Percentiles rank a stretch among this genome's conserved stretches.
phyloP scores from a whole-genome alignment of 352 stramenopile genomes.

The Globisporangium mamillatum region DNA sequence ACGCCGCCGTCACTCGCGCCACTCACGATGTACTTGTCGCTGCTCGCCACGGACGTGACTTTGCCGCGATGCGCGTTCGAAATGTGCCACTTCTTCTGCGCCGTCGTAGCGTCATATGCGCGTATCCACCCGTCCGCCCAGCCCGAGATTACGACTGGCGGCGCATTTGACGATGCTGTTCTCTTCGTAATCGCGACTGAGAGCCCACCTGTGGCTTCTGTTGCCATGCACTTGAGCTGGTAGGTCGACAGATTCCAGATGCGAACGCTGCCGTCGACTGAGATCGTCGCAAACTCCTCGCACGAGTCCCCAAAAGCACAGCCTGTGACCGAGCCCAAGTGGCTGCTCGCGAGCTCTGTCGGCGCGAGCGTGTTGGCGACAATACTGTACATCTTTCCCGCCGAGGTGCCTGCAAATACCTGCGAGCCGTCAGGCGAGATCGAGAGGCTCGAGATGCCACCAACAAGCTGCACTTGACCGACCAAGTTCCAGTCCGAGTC shows the following conservation, averaged over 20 bases:
- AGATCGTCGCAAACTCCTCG: constrained; percentile 72
- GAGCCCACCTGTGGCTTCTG: constrained; percentile 47
- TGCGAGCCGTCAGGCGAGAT: constrained; percentile 47
- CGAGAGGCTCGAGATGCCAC: constrained; percentile 76
- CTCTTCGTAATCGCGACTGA: constrained; percentile 40
- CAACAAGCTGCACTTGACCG: constrained; percentile 77
- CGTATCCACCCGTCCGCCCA: constrained; percentile 77
- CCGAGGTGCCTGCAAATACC: constrained; percentile 68
- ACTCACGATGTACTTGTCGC: constrained; percentile 72
- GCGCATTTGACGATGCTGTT: not conserved
- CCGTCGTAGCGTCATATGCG: constrained; percentile 48
- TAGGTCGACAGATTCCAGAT: constrained; percentile 73
- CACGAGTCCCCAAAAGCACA: constrained; percentile 58
- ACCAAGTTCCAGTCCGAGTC: constrained; percentile 84
- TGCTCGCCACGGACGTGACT: constrained; percentile 72
- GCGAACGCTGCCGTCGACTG: constrained; percentile 59
- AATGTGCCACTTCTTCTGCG: constrained; percentile 81
- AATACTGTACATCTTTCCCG: constrained; percentile 73
- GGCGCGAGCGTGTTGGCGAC: constrained; percentile 43
- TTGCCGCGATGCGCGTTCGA: constrained; percentile 82
- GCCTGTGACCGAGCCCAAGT: constrained; percentile 57
- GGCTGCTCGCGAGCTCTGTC: constrained; percentile 58
- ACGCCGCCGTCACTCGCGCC: constrained; percentile 82
- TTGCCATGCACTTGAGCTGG: constrained; percentile 63
- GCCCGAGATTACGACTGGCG: constrained; percentile 47